Percentiles rank a stretch among this genome's conserved stretches.
Evolutionary conservation across 140 eudicot species (phyloP).

Genomic region (Anethum foeniculum): DNA sequence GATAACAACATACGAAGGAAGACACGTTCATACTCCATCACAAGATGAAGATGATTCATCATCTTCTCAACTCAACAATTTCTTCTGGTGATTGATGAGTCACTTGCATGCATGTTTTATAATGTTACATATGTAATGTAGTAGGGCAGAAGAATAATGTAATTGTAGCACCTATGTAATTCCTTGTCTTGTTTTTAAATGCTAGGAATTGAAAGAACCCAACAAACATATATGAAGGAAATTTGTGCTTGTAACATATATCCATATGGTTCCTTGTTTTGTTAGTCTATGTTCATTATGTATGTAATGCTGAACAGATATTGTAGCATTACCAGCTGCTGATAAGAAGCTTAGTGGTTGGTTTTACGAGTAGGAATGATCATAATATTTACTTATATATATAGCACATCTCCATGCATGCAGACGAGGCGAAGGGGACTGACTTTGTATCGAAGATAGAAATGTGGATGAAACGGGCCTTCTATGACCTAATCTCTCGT

Average conservation of each 20-base stretch:
- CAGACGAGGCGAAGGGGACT: background rate
- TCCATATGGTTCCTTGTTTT: background rate
- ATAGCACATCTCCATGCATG: background rate
- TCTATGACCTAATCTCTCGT: too few relatives aligned
- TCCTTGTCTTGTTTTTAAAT: constrained; percentile 6
- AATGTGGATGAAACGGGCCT: too few relatives aligned
- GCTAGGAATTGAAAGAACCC: background rate
- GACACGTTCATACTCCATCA: constrained; percentile 75
- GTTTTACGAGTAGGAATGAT: too few relatives aligned
- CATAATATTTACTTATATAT: background rate
- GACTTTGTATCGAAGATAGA: background rate
- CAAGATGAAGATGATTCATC: constrained; percentile 56
- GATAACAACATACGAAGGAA: constrained; percentile 82
- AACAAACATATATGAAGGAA: background rate
- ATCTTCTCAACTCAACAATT: constrained; percentile 39
- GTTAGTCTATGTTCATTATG: background rate
- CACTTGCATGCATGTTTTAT: background rate
- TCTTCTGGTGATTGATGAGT: constrained; percentile 40
- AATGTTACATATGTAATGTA: constrained; percentile 1
- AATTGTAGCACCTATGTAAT: background rate
- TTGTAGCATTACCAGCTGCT: background rate
- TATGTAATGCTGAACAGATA: background rate
- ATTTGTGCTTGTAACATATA: background rate
- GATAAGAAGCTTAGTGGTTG: background rate
- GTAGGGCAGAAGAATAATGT: background rate